Evolutionary conservation across 2,329 filamentous ascomycete genomes (phyloP), one percentile per base, ranked within the genome.

Genomic region (Cyanodermella asteris): DNA sequence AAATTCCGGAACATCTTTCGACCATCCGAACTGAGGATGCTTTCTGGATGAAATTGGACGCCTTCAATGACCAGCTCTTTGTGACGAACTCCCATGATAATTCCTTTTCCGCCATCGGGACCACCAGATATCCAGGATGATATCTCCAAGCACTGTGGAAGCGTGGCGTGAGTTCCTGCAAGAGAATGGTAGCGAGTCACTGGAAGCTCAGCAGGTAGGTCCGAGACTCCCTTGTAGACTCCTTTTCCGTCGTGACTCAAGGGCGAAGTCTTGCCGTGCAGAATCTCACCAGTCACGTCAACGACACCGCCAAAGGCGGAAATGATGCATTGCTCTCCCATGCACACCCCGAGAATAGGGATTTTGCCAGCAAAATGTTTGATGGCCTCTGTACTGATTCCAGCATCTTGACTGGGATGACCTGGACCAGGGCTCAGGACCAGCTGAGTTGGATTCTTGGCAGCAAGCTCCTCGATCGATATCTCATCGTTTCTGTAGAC

Each of bases 261-360:
- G 25, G 75, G 72, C 3, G 84, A 94, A 5, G 87, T 97, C 56
- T 97, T 97, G 39, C 87, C 87, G 43, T 97, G 87, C 27, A 97
- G 58, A 42, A 93, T 93, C 53, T 97, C 87, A 14, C 87, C 87
- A 7, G 87, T 91, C 30, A 80, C 84, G 44, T 72, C 73, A 24
- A 97, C 87, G 25, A 75, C 70, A 31, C 87, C 87, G 23, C 87
- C 87, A 42, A 90, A 94, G 16, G 80, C 72, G 27, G 87, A 76
- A 44, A 90, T 84, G 36, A 97, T 94, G 50, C 87, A 97, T 58
- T 97, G 87, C 70, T 93, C 73, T 38, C 87, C 87, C 84, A 97
- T 94, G 45, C 87, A 97, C 16, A 97, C 87, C n/a, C 87, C 87
- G 26, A 97, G 66, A 9, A 97, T 69, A 7, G 87, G 87, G 24